Conservation (phyloP, 352 stramenopile species). For the Phytophthora boehmeriae region DNA sequence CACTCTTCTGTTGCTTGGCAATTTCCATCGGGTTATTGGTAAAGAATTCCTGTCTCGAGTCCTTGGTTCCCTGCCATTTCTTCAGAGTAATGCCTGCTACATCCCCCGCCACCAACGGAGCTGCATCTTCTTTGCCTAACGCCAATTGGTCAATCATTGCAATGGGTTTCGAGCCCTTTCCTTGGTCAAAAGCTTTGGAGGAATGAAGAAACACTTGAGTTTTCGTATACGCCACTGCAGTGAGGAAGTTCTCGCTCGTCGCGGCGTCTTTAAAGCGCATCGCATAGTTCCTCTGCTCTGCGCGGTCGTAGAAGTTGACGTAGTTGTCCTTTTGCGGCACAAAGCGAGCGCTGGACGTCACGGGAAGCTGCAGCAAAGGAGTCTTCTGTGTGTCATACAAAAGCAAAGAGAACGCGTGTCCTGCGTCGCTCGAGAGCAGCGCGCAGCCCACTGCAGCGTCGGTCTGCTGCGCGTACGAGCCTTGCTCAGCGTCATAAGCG, state of each 20-base stretch:
- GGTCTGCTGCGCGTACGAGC: slow-evolving; percentile 60
- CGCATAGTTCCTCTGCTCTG: slow-evolving; percentile 63
- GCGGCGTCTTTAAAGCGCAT: slow-evolving; percentile 75
- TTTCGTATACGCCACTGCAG: slow-evolving; percentile 55
- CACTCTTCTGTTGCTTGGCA: slow-evolving; percentile 18
- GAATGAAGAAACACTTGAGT: slow-evolving; percentile 51
- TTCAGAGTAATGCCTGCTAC: slow-evolving; percentile 58
- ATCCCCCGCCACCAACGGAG: slow-evolving; percentile 46
- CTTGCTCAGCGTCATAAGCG: slow-evolving; percentile 54
- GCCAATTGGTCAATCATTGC: slow-evolving; percentile 59
- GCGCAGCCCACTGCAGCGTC: slow-evolving; percentile 69
- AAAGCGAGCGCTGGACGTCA: slow-evolving; percentile 48
- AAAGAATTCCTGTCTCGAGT: slow-evolving; percentile 45
- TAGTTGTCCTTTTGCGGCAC: slow-evolving; percentile 77
- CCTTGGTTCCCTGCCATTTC: slow-evolving; percentile 48
- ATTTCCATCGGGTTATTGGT: slow-evolving; percentile 64
- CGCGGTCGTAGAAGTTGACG: slow-evolving; percentile 65
- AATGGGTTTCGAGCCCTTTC: slow-evolving; percentile 7
- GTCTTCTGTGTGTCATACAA: slow-evolving; percentile 79
- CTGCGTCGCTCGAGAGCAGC: slow-evolving; percentile 35
- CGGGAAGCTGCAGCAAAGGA: slow-evolving; percentile 52
- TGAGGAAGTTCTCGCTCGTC: slow-evolving; percentile 46
- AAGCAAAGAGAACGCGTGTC: slow-evolving; percentile 53
- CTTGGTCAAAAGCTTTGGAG: slow-evolving; percentile 20
- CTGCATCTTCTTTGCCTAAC: slow-evolving; percentile 46